Evolutionary conservation across 139 green algal species (phyloP), one percentile per base, ranked within the genome.

Genomic region (Nannochloris sp.): DNA sequence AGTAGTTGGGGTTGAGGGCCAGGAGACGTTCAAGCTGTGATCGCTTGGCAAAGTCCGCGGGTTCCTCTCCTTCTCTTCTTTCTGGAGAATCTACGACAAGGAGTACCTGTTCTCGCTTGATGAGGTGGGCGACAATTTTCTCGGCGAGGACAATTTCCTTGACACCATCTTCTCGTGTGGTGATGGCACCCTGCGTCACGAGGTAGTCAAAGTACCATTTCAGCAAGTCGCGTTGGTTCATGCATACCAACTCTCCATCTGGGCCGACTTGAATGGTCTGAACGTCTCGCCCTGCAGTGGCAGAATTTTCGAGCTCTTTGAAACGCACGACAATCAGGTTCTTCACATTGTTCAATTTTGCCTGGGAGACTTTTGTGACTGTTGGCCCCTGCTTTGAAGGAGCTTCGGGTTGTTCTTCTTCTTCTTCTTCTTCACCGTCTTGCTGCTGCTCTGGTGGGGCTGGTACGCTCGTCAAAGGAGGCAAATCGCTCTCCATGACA

Each of bases 201-300:
- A 91, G 59, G 17, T 79, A 71, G n/a, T 86, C 67, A 51, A 94
- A 76, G 71, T 95, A 96, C 84, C 87, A 95, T 49, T 76, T 46
- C 43, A 96, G 66, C 30, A 97, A 79, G 9, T 91, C 81, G 6
- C 71, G 58, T 83, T 96, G 89, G 56, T 49, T 65, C 56, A 85
- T 62, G 56, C 82, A 82, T 17, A 69, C 36, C 2, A 74, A 55
- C 49, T 68, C 46, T 26, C 36, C 60, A 43, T 71, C 65, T 29
- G 30, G 36, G 10, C 69, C 78, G 2, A 55, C 45, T 43, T 70
- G 66, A 11, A 62, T 30, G 23, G 68, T 61, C 12, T 59, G 53
- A 26, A 30, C 64, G 26, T 33, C 62, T 16, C 44, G 53, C 14
- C 16, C 56, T 12, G n/a, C 71, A 29, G 14, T 26, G 8, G 37